These are phyloP conservation scores for Scutellaria baicalensis DNA, from an alignment of 257 asterid genomes.

Conservation along the genomic window DNA sequence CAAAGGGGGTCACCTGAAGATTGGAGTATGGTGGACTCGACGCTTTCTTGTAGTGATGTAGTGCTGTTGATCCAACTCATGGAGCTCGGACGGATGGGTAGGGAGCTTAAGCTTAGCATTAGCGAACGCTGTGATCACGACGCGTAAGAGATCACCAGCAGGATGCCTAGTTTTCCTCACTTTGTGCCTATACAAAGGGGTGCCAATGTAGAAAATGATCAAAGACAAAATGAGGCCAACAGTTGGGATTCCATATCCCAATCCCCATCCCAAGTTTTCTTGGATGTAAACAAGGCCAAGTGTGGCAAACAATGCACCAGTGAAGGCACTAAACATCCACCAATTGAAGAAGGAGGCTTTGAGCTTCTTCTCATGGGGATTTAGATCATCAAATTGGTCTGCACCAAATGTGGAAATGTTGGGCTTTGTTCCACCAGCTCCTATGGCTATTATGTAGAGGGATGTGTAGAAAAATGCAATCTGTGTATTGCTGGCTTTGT, in stretches of 20 bases:
- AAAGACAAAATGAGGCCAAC: conserved; percentile 52
- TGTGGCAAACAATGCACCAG: conserved; percentile 67
- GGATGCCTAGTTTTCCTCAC: conserved; percentile 53
- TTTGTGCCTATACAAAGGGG: conserved; percentile 70
- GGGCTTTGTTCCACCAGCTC: conserved; percentile 89
- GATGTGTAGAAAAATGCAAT: conserved; percentile 70
- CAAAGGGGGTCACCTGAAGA: conserved; percentile 42
- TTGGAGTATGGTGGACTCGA: conserved; percentile 50
- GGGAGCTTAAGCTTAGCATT: conserved; percentile 49
- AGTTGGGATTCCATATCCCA: conserved; percentile 80
- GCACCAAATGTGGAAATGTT: conserved; percentile 92
- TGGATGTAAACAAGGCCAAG: conserved; percentile 78
- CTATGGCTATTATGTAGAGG: conserved; percentile 71
- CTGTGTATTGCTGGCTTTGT: conserved; percentile 50
- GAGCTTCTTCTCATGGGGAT: conserved; percentile 56
- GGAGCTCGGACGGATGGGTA: conserved; percentile 34
- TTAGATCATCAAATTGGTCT: conserved; percentile 76
- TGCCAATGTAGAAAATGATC: conserved; percentile 56
- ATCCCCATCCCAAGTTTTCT: conserved; percentile 80
- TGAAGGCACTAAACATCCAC: conserved; percentile 91
- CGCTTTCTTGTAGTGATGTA: conserved; percentile 49
- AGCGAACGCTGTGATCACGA: conserved; percentile 35
- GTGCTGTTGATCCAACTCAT: conserved; percentile 54
- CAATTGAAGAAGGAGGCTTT: conserved; percentile 82
- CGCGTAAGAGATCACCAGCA: conserved; percentile 46